A percentile compares a stretch with the other conserved stretches of the same genome.
Evolutionary conservation across 2,329 filamentous ascomycete species (phyloP).

Genomic region (Penicillium sp.): DNA sequence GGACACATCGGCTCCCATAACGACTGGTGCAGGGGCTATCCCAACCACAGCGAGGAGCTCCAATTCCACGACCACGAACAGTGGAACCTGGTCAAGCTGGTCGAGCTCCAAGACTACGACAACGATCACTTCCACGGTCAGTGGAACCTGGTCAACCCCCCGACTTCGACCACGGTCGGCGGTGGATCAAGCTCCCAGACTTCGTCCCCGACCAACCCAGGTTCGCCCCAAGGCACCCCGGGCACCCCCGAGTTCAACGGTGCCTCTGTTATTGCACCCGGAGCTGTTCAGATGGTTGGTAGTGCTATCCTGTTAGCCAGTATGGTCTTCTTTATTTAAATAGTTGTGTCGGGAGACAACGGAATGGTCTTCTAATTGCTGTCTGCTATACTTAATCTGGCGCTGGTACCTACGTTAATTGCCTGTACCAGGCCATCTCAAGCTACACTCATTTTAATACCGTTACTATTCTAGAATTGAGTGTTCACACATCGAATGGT

Average conservation of each 20-base stretch:
- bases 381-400: background rate
- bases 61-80: background rate
- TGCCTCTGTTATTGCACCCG: background rate
- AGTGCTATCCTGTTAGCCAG: background rate
- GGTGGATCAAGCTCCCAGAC: background rate
- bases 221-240: background rate
- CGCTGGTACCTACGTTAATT: background rate
- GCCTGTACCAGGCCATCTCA: background rate
- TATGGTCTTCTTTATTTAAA: conserved; percentile 1
- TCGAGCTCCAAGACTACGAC: background rate
- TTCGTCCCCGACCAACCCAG: background rate
- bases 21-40: background rate
- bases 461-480: background rate
- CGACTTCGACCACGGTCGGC: too few species aligned
- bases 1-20: background rate
- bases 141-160: too few species aligned
- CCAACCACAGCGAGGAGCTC: background rate
- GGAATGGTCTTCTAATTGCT: background rate
- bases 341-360: background rate
- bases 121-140: too few species aligned
- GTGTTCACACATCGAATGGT: background rate
- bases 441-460: background rate
- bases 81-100: background rate
- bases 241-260: background rate
- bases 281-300: background rate